Evolutionary conservation across 495 filamentous ascomycete genomes (phyloP).

Genomic region (Talaromyces wortmannii): DNA sequence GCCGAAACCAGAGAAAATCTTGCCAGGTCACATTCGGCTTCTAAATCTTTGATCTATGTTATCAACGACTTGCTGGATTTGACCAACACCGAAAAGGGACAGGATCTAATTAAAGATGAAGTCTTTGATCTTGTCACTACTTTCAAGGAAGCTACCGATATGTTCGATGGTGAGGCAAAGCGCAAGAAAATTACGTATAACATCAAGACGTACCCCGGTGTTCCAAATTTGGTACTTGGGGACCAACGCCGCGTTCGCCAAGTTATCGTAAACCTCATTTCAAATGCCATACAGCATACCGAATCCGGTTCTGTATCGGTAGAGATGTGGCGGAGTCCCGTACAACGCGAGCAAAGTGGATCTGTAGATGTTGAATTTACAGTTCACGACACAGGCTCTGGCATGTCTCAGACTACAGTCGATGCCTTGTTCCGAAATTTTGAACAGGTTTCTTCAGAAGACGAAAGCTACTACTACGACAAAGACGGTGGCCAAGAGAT

Average conservation of each 20-base stretch:
- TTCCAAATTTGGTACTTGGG: slow-evolving; percentile 68
- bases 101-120: slow-evolving; percentile 75
- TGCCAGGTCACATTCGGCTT: slow-evolving; percentile 85
- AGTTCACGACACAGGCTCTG: slow-evolving; percentile 72
- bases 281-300: slow-evolving; percentile 85
- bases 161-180: slow-evolving; percentile 66
- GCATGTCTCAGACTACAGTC: slow-evolving; percentile 66
- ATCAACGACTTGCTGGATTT: slow-evolving; percentile 94
- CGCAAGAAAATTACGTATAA: slow-evolving; percentile 69
- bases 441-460: slow-evolving; percentile 72
- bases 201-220: slow-evolving; percentile 56
- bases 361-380: slow-evolving; percentile 59
- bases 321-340: slow-evolving; percentile 52
- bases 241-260: slow-evolving; percentile 76
- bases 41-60: slow-evolving; percentile 89
- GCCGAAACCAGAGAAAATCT: slow-evolving; percentile 83
- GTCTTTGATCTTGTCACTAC: slow-evolving; percentile 66
- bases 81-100: slow-evolving; percentile 82
- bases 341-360: slow-evolving; percentile 20
- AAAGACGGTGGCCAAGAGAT: slow-evolving; percentile 18
- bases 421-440: slow-evolving; percentile 79
- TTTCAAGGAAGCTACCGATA: slow-evolving; percentile 67
- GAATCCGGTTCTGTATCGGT: slow-evolving; percentile 60
- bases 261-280: slow-evolving; percentile 72
- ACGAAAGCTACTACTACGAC: slow-evolving; percentile 29